Percentiles rank a stretch among this genome's conserved stretches.
Evolutionary conservation across 768 basidiomycete species (phyloP).

Genomic region (Coprinopsis cinerea): DNA sequence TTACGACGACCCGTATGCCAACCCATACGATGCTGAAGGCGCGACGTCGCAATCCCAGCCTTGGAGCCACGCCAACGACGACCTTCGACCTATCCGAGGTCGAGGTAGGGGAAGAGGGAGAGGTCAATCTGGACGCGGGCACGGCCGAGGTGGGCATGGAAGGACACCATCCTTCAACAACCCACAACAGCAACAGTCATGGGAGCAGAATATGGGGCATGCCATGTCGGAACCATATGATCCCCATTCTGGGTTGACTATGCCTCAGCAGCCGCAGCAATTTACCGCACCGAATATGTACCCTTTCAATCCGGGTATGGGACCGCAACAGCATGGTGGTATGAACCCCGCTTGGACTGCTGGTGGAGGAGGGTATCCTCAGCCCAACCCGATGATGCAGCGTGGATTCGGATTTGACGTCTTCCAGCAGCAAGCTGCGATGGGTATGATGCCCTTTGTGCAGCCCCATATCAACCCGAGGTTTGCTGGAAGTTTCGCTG

Average conservation of each 20-base stretch:
- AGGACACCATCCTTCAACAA: background rate
- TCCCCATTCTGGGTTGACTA: slow-evolving; percentile 3
- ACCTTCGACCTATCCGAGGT: slow-evolving; percentile 22
- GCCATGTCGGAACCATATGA: slow-evolving; percentile 3
- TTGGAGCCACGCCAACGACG: slow-evolving; percentile 7
- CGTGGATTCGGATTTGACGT: slow-evolving; percentile 1
- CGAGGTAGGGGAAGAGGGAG: slow-evolving; percentile 30
- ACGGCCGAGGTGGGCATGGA: slow-evolving; percentile 15
- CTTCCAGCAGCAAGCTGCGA: slow-evolving; percentile 1
- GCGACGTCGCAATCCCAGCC: background rate
- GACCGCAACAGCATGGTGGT: background rate
- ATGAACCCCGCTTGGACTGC: slow-evolving; percentile 1
- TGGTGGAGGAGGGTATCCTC: slow-evolving; percentile 5
- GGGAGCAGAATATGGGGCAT: background rate
- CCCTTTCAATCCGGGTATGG: background rate
- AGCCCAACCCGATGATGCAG: background rate
- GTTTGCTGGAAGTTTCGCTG: slow-evolving; percentile 63
- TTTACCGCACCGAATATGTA: background rate
- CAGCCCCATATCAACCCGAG: slow-evolving; percentile 84
- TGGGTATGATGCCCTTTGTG: slow-evolving; percentile 29
- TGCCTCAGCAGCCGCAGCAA: background rate
- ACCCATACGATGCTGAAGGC: slow-evolving; percentile 30
- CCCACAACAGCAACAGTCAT: background rate
- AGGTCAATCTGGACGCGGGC: slow-evolving; percentile 24
- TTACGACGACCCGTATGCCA: slow-evolving; percentile 77